A percentile compares a stretch with the other conserved stretches of the same genome.
phyloP scores from a whole-genome alignment of 176 grass and related monocot genomes.

The Bothriochloa decipiens region DNA sequence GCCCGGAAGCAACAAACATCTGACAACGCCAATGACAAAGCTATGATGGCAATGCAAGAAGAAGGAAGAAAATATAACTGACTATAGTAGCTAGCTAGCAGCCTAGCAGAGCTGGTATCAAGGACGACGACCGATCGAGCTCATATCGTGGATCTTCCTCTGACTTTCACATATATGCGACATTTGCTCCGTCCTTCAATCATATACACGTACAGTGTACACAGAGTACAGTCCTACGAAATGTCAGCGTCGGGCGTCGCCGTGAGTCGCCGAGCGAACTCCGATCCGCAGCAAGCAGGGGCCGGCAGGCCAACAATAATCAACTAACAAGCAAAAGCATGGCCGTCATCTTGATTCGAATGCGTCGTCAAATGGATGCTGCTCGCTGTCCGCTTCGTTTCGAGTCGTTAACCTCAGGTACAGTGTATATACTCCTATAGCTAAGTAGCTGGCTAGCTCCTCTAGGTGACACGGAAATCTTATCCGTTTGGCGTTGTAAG shows the following conservation, averaged over 20 bases:
- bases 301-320: neutral
- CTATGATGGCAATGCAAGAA: neutral
- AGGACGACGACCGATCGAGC: no score
- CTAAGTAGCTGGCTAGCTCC: no score
- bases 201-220: no score
- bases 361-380: no score
- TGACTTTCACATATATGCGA: neutral
- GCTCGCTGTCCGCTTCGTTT: neutral
- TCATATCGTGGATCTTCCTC: neutral
- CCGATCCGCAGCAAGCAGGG: neutral
- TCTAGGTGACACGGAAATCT: slow-evolving; percentile 43
- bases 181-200: neutral
- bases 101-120: no score
- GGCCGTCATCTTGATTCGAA: neutral
- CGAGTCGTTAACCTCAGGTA: neutral
- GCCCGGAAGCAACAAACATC: slow-evolving; percentile 5
- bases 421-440: neutral
- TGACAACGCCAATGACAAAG: slow-evolving; percentile 28
- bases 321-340: neutral
- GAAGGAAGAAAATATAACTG: slow-evolving; percentile 1
- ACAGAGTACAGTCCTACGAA: neutral
- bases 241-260: slow-evolving; percentile 22
- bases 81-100: neutral
- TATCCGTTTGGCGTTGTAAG: slow-evolving; percentile 12
- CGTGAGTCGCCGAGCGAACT: slow-evolving; percentile 5